Evolutionary conservation across 2,329 filamentous ascomycete genomes (phyloP).

Genomic region (Aspergillus persii): DNA sequence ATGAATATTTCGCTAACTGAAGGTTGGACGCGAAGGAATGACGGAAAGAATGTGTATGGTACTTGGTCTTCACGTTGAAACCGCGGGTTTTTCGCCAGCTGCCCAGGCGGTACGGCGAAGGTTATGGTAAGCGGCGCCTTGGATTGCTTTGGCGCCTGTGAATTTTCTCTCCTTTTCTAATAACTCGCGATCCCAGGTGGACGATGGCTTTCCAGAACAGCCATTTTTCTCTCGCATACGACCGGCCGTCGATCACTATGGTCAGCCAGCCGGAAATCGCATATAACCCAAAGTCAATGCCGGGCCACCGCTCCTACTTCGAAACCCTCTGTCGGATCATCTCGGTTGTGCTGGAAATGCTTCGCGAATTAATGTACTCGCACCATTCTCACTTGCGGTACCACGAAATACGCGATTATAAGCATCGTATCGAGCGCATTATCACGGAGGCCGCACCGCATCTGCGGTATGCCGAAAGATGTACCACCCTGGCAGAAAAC

Average conservation of each 20-base stretch:
- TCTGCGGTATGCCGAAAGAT: slow-evolving; percentile 49
- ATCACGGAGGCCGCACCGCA: slow-evolving; percentile 57
- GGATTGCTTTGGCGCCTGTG: neutral
- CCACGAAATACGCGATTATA: slow-evolving; percentile 53
- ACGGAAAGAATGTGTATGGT: slow-evolving; percentile 53
- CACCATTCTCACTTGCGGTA: slow-evolving; percentile 50
- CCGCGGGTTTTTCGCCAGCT: slow-evolving; percentile 47
- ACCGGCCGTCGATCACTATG: slow-evolving; percentile 54
- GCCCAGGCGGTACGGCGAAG: slow-evolving; percentile 41
- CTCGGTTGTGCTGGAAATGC: slow-evolving; percentile 51
- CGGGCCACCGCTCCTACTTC: slow-evolving; percentile 53
- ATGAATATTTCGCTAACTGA: slow-evolving; percentile 1
- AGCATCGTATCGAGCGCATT: slow-evolving; percentile 54
- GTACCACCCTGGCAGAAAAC: slow-evolving; percentile 44
- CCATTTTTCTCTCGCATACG: slow-evolving; percentile 60
- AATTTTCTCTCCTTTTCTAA: neutral
- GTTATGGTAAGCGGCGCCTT: slow-evolving; percentile 31
- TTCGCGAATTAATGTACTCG: slow-evolving; percentile 52
- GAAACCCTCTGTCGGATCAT: slow-evolving; percentile 57
- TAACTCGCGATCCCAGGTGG: slow-evolving; percentile 41
- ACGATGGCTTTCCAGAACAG: slow-evolving; percentile 61
- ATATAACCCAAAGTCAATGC: slow-evolving; percentile 49
- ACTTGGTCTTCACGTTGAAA: slow-evolving; percentile 56
- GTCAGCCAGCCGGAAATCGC: slow-evolving; percentile 49
- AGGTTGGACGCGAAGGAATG: slow-evolving; percentile 23